Evolutionary conservation across 2,329 filamentous ascomycete genomes (phyloP).

Genomic region (Ilyonectria destructans): DNA sequence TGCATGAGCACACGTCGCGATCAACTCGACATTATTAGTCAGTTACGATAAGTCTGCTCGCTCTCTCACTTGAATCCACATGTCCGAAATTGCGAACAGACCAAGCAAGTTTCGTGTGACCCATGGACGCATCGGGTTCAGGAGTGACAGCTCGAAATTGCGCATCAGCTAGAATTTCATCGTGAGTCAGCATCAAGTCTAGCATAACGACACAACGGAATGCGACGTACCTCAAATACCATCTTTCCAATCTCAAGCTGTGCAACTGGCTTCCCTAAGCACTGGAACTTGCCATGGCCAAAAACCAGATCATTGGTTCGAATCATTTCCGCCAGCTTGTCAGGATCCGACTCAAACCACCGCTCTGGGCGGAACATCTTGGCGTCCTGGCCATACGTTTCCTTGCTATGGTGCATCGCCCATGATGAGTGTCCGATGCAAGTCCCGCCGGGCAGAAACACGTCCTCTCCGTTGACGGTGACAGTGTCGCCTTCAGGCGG

Average conservation of each 20-base stretch:
- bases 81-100: constrained; percentile 51
- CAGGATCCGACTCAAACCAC: constrained; percentile 56
- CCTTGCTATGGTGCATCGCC: constrained; percentile 51
- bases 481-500: constrained; percentile 49
- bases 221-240: constrained; percentile 59
- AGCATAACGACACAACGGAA: neutral
- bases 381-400: constrained; percentile 55
- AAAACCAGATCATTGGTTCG: constrained; percentile 56
- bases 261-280: constrained; percentile 58
- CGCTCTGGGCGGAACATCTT: constrained; percentile 54
- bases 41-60: neutral
- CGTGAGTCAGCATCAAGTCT: neutral
- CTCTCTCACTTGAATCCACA: constrained; percentile 53
- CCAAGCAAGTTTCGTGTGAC: constrained; percentile 47
- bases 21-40: too few species aligned
- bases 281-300: constrained; percentile 57
- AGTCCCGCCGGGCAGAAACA: constrained; percentile 52
- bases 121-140: constrained; percentile 50
- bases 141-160: constrained; percentile 49
- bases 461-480: constrained; percentile 58
- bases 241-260: constrained; percentile 56
- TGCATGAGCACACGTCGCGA: too few species aligned
- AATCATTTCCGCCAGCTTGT: constrained; percentile 52
- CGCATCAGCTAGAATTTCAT: constrained; percentile 46
- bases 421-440: constrained; percentile 52